Percentiles rank a stretch among this genome's conserved stretches.
Evolutionary conservation across 192 early-diverging fungal genomes (phyloP).

Genomic region (Entrophospora sp.): DNA sequence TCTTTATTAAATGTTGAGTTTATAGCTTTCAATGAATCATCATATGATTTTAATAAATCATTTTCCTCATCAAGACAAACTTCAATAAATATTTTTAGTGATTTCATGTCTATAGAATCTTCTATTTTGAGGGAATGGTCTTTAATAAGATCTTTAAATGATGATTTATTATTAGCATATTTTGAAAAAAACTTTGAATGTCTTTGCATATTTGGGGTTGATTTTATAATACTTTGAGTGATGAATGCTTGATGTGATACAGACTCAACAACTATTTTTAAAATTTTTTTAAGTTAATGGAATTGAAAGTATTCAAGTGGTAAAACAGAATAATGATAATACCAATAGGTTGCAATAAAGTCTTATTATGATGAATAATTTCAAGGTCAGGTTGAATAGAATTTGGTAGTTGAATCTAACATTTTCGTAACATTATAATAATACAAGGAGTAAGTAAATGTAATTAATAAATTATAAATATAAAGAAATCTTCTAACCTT

Average conservation of each 20-base stretch:
- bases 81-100: background rate
- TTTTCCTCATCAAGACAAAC: background rate
- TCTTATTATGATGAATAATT: background rate
- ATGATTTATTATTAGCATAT: background rate
- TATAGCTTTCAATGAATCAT: background rate
- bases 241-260: background rate
- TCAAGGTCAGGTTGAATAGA: background rate
- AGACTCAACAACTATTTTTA: background rate
- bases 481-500: background rate
- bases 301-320: background rate
- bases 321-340: background rate
- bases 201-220: background rate
- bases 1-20: background rate
- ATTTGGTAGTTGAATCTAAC: background rate
- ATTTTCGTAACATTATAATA: background rate
- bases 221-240: background rate
- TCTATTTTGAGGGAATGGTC: too few relatives aligned
- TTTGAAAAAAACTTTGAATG: background rate
- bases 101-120: background rate
- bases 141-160: background rate
- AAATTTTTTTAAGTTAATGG: background rate
- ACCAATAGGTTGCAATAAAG: background rate
- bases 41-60: background rate
- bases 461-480: background rate
- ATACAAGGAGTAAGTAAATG: too few relatives aligned